A percentile compares a stretch with the other conserved stretches of the same genome.
phyloP scores from a whole-genome alignment of 179 eudicot species.

The Silene coronaria region DNA sequence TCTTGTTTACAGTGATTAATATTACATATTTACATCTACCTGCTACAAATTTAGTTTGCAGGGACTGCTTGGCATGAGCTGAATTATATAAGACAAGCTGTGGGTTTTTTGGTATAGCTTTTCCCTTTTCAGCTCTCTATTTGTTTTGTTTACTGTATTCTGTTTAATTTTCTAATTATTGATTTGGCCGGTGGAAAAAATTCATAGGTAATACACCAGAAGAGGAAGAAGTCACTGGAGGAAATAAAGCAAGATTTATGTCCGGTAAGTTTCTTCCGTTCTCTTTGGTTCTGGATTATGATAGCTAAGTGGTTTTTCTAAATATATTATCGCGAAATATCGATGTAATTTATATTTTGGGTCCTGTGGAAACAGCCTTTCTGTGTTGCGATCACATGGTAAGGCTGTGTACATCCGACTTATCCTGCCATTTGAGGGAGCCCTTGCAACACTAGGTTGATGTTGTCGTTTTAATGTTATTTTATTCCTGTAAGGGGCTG shows the following conservation, averaged over 20 bases:
- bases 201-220: slow-evolving; percentile 87
- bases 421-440: no score
- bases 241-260: slow-evolving; percentile 95
- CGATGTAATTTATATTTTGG: neutral
- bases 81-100: slow-evolving; percentile 94
- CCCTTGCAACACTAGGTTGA: neutral
- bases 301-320: no score
- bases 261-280: slow-evolving; percentile 54
- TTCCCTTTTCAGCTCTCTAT: neutral
- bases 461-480: slow-evolving; percentile 25
- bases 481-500: neutral
- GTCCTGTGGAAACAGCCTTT: neutral
- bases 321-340: no score
- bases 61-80: slow-evolving; percentile 99
- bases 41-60: slow-evolving; percentile 56
- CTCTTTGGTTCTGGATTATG: neutral
- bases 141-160: neutral
- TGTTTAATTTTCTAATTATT: neutral
- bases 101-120: slow-evolving; percentile 85
- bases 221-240: slow-evolving; percentile 88
- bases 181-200: slow-evolving; percentile 8
- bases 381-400: no score
- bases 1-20: neutral
- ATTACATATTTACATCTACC: slow-evolving; percentile 17
- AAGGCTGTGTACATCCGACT: no score